Percentiles rank a stretch among this genome's conserved stretches.
Conservation (phyloP, 176 grass and related monocot species). For the Oryza officinalis region DNA sequence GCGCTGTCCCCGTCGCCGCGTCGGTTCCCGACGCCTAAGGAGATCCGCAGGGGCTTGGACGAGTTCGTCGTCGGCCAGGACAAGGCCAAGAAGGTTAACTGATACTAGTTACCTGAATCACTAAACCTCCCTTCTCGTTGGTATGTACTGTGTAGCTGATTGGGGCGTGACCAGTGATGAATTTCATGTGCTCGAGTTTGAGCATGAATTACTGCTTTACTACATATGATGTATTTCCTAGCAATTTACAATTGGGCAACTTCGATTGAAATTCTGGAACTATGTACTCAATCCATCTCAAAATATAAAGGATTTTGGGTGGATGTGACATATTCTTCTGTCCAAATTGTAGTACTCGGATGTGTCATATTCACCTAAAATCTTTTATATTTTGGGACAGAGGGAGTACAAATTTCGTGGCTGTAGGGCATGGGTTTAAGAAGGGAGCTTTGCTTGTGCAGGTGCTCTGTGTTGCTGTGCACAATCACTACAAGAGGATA, state of each 20-base stretch:
- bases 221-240: neutral
- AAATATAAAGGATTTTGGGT: too few species aligned
- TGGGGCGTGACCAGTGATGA: neutral
- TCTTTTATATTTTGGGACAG: too few species aligned
- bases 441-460: constrained; percentile 25
- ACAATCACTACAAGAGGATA: constrained; percentile 79
- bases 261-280: neutral
- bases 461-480: constrained; percentile 65
- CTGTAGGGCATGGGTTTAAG: neutral
- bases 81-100: constrained; percentile 55
- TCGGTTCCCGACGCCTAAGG: constrained; percentile 59
- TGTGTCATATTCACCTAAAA: too few species aligned
- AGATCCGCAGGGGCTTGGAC: constrained; percentile 57
- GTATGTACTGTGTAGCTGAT: too few species aligned
- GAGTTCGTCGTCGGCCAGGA: constrained; percentile 69
- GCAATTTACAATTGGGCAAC: neutral
- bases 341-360: too few species aligned
- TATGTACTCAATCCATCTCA: too few species aligned
- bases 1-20: constrained; percentile 26
- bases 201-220: neutral
- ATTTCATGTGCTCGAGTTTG: neutral
- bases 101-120: neutral
- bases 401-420: neutral
- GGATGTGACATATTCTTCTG: too few species aligned
- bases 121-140: neutral